Evolutionary conservation across 441 rosid genomes (phyloP), one percentile per base, ranked within the genome.

Genomic region (Erysimum pusillum): DNA sequence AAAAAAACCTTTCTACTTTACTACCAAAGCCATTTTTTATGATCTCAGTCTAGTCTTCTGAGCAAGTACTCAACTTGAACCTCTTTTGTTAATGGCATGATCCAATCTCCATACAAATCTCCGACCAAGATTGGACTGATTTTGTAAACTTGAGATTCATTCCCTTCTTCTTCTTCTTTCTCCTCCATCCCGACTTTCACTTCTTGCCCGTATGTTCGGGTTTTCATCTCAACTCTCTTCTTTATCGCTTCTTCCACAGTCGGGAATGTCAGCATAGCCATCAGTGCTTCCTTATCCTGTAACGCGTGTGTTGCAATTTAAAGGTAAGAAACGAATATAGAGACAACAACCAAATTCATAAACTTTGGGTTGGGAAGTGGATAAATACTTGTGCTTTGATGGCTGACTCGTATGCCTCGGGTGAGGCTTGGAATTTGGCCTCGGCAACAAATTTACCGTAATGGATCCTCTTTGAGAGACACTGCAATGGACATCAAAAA

Each of bases 401-500:
- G 53, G 98, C 92, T 2, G 80, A 70, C 73, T 80, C 73, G 17
- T 91, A 90, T 28, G 79, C 88, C 65, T 86, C 84, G 3, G 97
- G 96, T 49, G 86, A 74, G 31, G 86, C 94, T 53, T 28, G 89
- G 68, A 85, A 96, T 81, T 93, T 96, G 60, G 94, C 93, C 76
- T 96, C 97, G 4, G 99, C 98, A 7, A 96, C 98, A 79, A 77
- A 93, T 85, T 93, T 91, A 36, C 98, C 97, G 49, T 96, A 96
- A 77, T 96, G 99, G 41, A 93, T 88, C 80, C 98, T 88, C 86
- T 88, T 96, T 22, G 98, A 96, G 41, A 96, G 88, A 69, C 88
- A 86, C 97, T 96, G 88, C 73, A 73, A 77, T 31, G 28, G 2
- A 79, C 45, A 71, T 60, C 13, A 62, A 52, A 15, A 44, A 9